phyloP scores from a whole-genome alignment of 208 protist genomes.

The Wallacemonas sp. region DNA sequence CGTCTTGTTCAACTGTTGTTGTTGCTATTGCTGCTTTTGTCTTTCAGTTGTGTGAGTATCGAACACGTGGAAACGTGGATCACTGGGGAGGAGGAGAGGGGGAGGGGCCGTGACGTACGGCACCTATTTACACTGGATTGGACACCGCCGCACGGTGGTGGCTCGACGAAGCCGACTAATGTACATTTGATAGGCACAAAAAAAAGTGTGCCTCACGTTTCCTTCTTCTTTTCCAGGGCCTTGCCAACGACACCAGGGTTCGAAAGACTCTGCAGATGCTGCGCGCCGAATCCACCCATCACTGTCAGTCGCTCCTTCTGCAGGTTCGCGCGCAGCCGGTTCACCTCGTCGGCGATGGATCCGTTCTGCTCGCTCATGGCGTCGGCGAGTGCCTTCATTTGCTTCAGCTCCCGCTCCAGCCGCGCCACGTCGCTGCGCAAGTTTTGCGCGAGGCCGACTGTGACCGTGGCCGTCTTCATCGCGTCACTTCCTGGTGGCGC shows the following conservation, averaged over 20 bases:
- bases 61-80: too few species aligned
- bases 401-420: constrained; percentile 58
- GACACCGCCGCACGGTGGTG: too few species aligned
- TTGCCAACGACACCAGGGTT: neutral
- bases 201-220: too few species aligned
- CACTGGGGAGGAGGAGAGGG: too few species aligned
- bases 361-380: constrained; percentile 61
- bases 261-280: neutral
- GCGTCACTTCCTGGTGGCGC: too few species aligned
- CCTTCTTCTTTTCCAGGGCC: constrained; percentile 7
- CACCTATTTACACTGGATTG: too few species aligned
- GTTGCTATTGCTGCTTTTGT: neutral
- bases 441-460: constrained; percentile 24
- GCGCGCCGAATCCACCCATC: constrained; percentile 42
- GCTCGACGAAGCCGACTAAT: too few species aligned
- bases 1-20: neutral
- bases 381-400: constrained; percentile 41
- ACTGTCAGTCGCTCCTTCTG: constrained; percentile 53
- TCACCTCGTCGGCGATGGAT: constrained; percentile 50
- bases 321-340: constrained; percentile 50
- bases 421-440: constrained; percentile 51
- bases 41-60: too few species aligned
- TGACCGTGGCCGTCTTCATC: too few species aligned
- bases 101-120: too few species aligned
- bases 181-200: neutral